Percentiles rank a stretch among this genome's conserved stretches.
phyloP scores from a whole-genome alignment of 495 filamentous ascomycete species.

The Talaromyces borbonicus region DNA sequence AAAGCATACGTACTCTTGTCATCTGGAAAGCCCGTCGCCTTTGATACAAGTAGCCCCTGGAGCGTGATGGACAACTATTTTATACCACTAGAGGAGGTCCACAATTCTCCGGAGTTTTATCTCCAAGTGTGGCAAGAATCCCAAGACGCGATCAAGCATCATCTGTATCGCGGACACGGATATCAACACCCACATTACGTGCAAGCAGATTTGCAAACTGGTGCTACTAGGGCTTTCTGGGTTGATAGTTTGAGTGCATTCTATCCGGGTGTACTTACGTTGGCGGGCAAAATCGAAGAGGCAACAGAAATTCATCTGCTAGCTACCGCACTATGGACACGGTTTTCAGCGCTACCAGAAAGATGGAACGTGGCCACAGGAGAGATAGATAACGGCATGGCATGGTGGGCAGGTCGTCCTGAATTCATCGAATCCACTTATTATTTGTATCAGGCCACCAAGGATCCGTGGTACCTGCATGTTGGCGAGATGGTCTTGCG shows the following conservation, averaged over 20 bases:
- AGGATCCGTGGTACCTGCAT: conserved; percentile 92
- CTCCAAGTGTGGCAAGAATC: conserved; percentile 77
- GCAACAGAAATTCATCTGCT: conserved; percentile 81
- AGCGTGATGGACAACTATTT: conserved; percentile 35
- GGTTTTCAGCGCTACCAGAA: conserved; percentile 86
- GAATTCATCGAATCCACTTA: conserved; percentile 97
- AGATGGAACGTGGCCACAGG: conserved; percentile 85
- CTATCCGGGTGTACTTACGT: conserved; percentile 81
- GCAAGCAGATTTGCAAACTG: conserved; percentile 80
- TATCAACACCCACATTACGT: conserved; percentile 87
- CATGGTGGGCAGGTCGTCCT: conserved; percentile 90
- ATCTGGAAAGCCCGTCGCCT: conserved; percentile 34
- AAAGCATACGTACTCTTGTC: conserved; percentile 89
- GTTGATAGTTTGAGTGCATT: conserved; percentile 92
- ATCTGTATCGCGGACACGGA: conserved; percentile 54
- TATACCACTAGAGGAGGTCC: conserved; percentile 46
- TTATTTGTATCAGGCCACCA: conserved; percentile 84
- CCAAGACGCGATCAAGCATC: conserved; percentile 75
- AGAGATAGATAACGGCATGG: conserved; percentile 73
- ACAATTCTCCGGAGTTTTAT: conserved; percentile 69
- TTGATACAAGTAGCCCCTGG: conserved; percentile 28
- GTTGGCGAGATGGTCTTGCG: conserved; percentile 90
- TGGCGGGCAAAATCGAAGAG: conserved; percentile 83
- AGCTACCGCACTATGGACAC: conserved; percentile 86
- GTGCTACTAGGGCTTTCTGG: conserved; percentile 75